Conservation (phyloP, 2,329 filamentous ascomycete genomes). For the Verticillium dahliae region DNA sequence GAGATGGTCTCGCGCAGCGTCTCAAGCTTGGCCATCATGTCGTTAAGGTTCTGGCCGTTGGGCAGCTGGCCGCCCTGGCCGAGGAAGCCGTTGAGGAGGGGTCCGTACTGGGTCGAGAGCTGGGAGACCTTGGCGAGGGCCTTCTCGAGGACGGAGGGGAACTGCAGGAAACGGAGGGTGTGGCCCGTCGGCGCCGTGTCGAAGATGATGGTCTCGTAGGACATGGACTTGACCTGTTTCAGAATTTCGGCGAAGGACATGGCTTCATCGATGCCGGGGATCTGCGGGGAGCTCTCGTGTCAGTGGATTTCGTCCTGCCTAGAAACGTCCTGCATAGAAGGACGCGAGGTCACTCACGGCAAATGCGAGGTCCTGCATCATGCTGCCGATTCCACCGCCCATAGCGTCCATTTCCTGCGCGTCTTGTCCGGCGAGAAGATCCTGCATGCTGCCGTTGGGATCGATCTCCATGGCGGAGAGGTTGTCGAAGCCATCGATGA, state of each 20-base stretch:
- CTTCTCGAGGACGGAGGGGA: slow-evolving; percentile 96
- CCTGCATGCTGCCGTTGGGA: slow-evolving; percentile 95
- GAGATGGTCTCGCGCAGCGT: slow-evolving; percentile 84
- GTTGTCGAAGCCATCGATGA: slow-evolving; percentile 87
- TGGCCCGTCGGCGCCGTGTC: slow-evolving; percentile 97
- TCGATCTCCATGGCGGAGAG: slow-evolving; percentile 99
- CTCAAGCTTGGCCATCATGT: slow-evolving; percentile 93
- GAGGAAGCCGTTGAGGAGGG: slow-evolving; percentile 89
- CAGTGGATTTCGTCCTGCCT: neutral
- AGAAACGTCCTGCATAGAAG: neutral
- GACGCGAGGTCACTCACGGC: slow-evolving; percentile 53
- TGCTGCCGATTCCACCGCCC: slow-evolving; percentile 72
- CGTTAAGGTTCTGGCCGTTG: slow-evolving; percentile 86
- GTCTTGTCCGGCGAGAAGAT: slow-evolving; percentile 71
- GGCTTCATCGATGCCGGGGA: slow-evolving; percentile 96
- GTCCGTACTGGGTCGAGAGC: slow-evolving; percentile 88
- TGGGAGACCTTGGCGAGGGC: slow-evolving; percentile 95
- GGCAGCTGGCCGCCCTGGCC: slow-evolving; percentile 70
- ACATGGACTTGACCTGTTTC: slow-evolving; percentile 98
- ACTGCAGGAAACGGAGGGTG: slow-evolving; percentile 96
- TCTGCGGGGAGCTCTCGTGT: slow-evolving; percentile 45
- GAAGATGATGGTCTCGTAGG: slow-evolving; percentile 98
- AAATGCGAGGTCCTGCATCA: slow-evolving; percentile 99
- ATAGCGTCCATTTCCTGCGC: slow-evolving; percentile 59
- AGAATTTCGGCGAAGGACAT: slow-evolving; percentile 99